Evolutionary conservation across 805 yeast genomes (phyloP), one percentile per base, ranked within the genome.

Genomic region (Komagataella pseudopastoris): DNA sequence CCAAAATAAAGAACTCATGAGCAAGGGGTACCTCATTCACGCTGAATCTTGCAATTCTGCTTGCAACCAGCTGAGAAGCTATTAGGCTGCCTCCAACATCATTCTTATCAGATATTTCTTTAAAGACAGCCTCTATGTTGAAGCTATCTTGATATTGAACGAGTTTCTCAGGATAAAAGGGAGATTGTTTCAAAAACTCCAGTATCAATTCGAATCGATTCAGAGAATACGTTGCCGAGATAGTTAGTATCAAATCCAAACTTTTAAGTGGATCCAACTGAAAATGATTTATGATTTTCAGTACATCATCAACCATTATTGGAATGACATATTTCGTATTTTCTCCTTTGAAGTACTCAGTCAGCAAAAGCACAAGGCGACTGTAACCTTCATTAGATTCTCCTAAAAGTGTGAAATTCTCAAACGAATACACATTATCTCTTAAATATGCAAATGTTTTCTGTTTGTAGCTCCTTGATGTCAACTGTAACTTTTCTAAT

Each of bases 331-430:
- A 66, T 3, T 58, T 55, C 6, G 75, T 63, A 51, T 75, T 73
- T 2, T 68, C 66, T 39, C 72, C 70, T 23, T 60, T 58, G 51
- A 76, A 66, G 1, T 79, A 71, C 2, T 64, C 55, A 51, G 68
- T 63, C 10, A 84, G 55, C 49, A 81, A 78, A 2, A 72, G 72
- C 0, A 80, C 62, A 36, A 86, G 67, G 56, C 80, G 81, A 10
- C 95, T 65, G 64, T 78, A 89, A 0, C 96, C 97, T 60, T 84
- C 88, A 22, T 80, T 69, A 54, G 85, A 85, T 63, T 90, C 96
- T 49, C 80, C 77, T 6, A 87, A 58, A 16, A 88, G 67, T 53
- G 85, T 84, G 66, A 71, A 88, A 2, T 59, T 54, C 14, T 55
- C 59, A 18, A 64, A 58, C 14, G 66, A 63, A 50, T 58, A 65